Evolutionary conservation across 2,329 filamentous ascomycete species (phyloP).

Genomic region (Whalleya microplaca): DNA sequence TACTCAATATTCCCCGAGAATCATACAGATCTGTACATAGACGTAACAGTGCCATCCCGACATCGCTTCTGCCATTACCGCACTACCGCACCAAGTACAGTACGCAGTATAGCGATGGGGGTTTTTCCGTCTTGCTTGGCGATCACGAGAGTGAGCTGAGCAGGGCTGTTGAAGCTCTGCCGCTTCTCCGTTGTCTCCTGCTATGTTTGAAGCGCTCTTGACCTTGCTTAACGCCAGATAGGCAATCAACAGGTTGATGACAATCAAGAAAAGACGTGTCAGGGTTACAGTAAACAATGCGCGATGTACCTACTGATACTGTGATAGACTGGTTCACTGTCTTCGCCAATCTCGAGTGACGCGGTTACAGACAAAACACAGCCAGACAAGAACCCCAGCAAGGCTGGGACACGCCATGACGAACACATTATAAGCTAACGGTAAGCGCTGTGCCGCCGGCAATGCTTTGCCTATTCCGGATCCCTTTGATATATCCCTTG

Average conservation of each 20-base stretch:
- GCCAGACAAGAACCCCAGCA: conserved; percentile 2
- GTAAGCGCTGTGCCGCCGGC: conserved; percentile 19
- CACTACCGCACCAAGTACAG: neutral
- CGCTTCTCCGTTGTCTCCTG: neutral
- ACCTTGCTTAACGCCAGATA: neutral
- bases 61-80: neutral
- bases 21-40: neutral
- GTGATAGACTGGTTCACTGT: conserved; percentile 14
- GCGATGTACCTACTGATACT: too few relatives aligned
- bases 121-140: neutral
- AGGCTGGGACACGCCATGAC: conserved; percentile 22
- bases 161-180: neutral
- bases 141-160: neutral
- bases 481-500: conserved; percentile 19
- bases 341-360: conserved; percentile 15
- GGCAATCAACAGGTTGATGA: neutral
- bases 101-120: neutral
- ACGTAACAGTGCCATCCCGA: neutral
- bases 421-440: conserved; percentile 3
- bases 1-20: neutral
- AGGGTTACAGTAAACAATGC: neutral
- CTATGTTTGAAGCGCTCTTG: neutral
- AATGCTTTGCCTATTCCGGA: conserved; percentile 15
- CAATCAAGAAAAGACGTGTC: neutral
- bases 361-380: conserved; percentile 12